Evolutionary conservation across 495 filamentous ascomycete species (phyloP).

Genomic region (Hypoxylon fuscum): DNA sequence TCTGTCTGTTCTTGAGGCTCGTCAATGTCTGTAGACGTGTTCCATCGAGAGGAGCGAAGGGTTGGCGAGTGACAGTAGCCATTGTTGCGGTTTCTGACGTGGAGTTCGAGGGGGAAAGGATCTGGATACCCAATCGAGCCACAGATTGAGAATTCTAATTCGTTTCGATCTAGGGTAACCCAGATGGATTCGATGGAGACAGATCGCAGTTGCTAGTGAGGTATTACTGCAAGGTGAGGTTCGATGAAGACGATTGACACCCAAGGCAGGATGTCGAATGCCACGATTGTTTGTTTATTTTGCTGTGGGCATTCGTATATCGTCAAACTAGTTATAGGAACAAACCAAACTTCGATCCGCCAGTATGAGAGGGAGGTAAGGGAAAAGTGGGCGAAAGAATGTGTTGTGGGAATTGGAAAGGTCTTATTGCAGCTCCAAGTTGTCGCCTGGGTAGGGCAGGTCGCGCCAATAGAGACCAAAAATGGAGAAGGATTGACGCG

Average conservation of each 20-base stretch:
- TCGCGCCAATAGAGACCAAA: conserved; percentile 38
- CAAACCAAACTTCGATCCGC: conserved; percentile 26
- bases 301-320: conserved; percentile 28
- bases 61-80: conserved; percentile 61
- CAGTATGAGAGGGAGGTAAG: conserved; percentile 29
- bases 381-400: conserved; percentile 44
- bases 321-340: conserved; percentile 23
- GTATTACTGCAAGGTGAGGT: conserved; percentile 3
- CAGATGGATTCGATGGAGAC: conserved; percentile 21
- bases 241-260: conserved; percentile 19
- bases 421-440: conserved; percentile 44
- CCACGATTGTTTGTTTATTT: conserved; percentile 45
- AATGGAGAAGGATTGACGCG: conserved; percentile 36
- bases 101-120: conserved; percentile 26
- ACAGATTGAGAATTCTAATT: conserved; percentile 9
- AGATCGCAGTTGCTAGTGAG: conserved; percentile 21
- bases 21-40: conserved; percentile 63
- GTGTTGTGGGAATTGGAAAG: conserved; percentile 37
- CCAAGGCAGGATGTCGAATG: conserved; percentile 20
- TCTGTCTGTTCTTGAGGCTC: conserved; percentile 69
- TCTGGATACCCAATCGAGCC: conserved; percentile 25
- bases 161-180: conserved; percentile 30
- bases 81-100: conserved; percentile 45
- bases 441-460: conserved; percentile 32
- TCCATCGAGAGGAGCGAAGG: conserved; percentile 65